Base-by-base conservation (phyloP, 2,329 filamentous ascomycete species). In the Beauveria varroae region DNA sequence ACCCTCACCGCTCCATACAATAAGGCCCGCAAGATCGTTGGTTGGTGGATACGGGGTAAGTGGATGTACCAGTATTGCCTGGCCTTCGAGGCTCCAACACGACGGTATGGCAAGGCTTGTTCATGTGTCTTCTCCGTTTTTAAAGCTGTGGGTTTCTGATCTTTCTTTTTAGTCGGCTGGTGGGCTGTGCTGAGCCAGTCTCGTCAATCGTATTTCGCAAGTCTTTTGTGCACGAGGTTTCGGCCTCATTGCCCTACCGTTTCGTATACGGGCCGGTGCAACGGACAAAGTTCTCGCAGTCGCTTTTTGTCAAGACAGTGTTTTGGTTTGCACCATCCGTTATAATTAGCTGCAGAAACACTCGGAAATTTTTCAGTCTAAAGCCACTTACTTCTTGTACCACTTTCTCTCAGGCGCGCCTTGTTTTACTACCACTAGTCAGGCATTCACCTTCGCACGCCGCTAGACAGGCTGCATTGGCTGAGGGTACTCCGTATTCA, bases 1-100 rank as follows among this genome's bases (percentile, higher is more conserved):
- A 40, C 37, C 43, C 20, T 40, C 30, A 41, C 20, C 46, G 46
- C 46, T 43, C 46, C 34, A 43, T 30, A 49, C 26, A 28, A 28
- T 18, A 3, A 26, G 56, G 46, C 56, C 56, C 56, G 56, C 56
- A 51, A 30, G 56, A 58, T 58, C 56, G 56, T 51, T 51, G 14
- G 56, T 58, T 51, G 16, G 56, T 58, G 56, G 56, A 51, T 58
- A 58, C 47, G 56, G 56, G 56, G 56, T 58, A 58, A 58, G 46
- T 43, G 56, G 56, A 51, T 41, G 41, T 58, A 34, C 30, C 30
- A 30, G 30, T 26, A 22, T 37, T 58, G 56, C 34, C 56, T 58
- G 5, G 34, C 10, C 30, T 34, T 37, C 34, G 5, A 37, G 34
- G 34, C 34, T 37, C 34, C 12, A 37, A 5, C 34, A 37, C 14